These are phyloP conservation scores for Tricholoma bakamatsutake DNA, from an alignment of 768 basidiomycete species.

Conservation along the genomic window DNA sequence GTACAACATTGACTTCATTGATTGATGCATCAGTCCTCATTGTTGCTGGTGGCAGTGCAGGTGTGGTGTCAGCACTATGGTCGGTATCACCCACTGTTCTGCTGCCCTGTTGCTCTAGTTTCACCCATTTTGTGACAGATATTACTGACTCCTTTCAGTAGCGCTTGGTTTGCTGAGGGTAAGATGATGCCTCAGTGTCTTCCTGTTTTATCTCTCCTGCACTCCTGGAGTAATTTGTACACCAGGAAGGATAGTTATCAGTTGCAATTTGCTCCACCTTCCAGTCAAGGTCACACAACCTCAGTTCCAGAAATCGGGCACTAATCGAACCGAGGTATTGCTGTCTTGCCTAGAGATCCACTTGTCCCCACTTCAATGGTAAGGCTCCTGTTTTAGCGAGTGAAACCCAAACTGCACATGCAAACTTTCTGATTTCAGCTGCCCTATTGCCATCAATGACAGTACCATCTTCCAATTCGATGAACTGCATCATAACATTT, in stretches of 20 bases:
- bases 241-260: slow-evolving; percentile 15
- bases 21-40: too few relatives aligned
- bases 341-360: not conserved
- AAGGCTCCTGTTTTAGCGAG: too few relatives aligned
- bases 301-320: slow-evolving; percentile 11
- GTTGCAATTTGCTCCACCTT: slow-evolving; percentile 14
- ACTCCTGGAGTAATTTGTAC: too few relatives aligned
- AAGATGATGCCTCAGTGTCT: too few relatives aligned
- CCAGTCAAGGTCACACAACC: slow-evolving; percentile 14
- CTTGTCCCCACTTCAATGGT: slow-evolving; percentile 9
- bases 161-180: not conserved
- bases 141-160: not conserved
- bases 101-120: too few relatives aligned
- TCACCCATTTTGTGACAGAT: too few relatives aligned
- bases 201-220: too few relatives aligned
- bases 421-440: not conserved
- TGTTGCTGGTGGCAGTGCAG: too few relatives aligned
- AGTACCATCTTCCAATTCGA: slow-evolving; percentile 6
- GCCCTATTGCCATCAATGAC: not conserved
- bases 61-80: too few relatives aligned
- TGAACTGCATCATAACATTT: not conserved
- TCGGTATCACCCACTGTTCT: too few relatives aligned
- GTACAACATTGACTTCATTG: too few relatives aligned
- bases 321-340: slow-evolving; percentile 12
- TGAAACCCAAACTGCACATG: not conserved